Evolutionary conservation across 1,139 yeast species (phyloP).

Genomic region (Geotrichum histeridarum): DNA sequence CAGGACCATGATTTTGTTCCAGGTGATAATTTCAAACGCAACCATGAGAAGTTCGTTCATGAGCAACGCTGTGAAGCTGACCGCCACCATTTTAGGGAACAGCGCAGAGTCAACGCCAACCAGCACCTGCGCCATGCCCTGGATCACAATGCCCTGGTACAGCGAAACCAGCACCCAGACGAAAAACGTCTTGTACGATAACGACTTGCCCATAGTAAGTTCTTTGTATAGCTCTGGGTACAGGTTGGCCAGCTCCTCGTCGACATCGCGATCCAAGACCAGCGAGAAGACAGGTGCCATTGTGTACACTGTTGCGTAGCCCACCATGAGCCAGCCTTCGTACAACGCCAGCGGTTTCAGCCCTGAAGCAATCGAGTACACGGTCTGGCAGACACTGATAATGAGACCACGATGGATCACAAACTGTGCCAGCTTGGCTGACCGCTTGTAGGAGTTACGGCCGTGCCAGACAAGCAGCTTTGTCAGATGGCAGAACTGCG

Average conservation of each 20-base stretch:
- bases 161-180: slow-evolving; percentile 86
- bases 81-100: slow-evolving; percentile 74
- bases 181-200: slow-evolving; percentile 82
- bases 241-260: slow-evolving; percentile 77
- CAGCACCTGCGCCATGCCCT: slow-evolving; percentile 70
- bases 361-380: slow-evolving; percentile 74
- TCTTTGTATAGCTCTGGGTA: slow-evolving; percentile 96
- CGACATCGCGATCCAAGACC: slow-evolving; percentile 87
- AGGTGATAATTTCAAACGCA: slow-evolving; percentile 80
- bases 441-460: slow-evolving; percentile 88
- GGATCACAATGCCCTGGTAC: slow-evolving; percentile 79
- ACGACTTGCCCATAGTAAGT: slow-evolving; percentile 77
- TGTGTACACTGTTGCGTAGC: slow-evolving; percentile 92
- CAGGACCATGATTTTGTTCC: slow-evolving; percentile 75
- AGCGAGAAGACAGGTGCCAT: slow-evolving; percentile 98
- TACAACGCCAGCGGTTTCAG: slow-evolving; percentile 92
- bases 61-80: slow-evolving; percentile 74
- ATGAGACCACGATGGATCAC: slow-evolving; percentile 93
- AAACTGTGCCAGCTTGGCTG: slow-evolving; percentile 92
- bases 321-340: slow-evolving; percentile 97
- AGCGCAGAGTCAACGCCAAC: slow-evolving; percentile 53
- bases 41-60: slow-evolving; percentile 91
- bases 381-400: slow-evolving; percentile 94
- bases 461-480: slow-evolving; percentile 95
- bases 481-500: slow-evolving; percentile 85